Percentiles rank a stretch among this genome's conserved stretches.
These are phyloP conservation scores for Henckelia pumila DNA, from an alignment of 257 asterid genomes.

Conservation along the genomic window DNA sequence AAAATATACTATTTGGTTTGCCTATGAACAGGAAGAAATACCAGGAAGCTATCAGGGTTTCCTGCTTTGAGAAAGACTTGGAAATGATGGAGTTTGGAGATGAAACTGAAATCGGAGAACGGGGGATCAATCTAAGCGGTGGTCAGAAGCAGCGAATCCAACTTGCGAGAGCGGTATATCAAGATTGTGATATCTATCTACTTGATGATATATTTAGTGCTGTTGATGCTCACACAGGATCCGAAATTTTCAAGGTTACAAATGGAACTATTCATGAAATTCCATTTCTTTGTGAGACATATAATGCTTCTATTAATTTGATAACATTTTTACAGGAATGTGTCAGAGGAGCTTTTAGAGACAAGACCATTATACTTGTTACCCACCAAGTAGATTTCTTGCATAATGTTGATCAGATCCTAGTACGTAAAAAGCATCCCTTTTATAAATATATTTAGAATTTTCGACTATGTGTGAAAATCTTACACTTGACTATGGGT, in stretches of 20 bases:
- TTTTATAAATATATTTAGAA: background rate
- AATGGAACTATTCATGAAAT: background rate
- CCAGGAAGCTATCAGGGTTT: conserved; percentile 68
- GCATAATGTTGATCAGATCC: conserved; percentile 84
- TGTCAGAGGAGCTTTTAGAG: conserved; percentile 72
- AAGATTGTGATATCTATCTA: conserved; percentile 81
- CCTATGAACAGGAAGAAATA: conserved; percentile 60
- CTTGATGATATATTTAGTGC: conserved; percentile 96
- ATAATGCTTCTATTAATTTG: background rate
- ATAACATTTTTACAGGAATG: conserved; percentile 62
- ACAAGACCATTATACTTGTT: conserved; percentile 78
- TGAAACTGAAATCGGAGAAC: conserved; percentile 99
- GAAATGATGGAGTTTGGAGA: conserved; percentile 97
- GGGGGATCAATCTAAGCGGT: conserved; percentile 96
- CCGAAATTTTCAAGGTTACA: conserved; percentile 85
- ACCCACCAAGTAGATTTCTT: conserved; percentile 99
- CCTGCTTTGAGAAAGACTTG: conserved; percentile 92
- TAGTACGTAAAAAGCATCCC: conserved; percentile 43
- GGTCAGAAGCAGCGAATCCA: conserved; percentile 98
- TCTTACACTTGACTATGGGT: conserved; percentile 4
- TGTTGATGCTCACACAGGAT: conserved; percentile 98
- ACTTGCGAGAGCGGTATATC: conserved; percentile 95
- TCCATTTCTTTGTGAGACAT: background rate
- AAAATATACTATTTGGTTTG: conserved; percentile 68
- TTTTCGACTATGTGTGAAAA: background rate